Base-by-base conservation (phyloP, 345 rosid species). In the Camelina hispida region DNA sequence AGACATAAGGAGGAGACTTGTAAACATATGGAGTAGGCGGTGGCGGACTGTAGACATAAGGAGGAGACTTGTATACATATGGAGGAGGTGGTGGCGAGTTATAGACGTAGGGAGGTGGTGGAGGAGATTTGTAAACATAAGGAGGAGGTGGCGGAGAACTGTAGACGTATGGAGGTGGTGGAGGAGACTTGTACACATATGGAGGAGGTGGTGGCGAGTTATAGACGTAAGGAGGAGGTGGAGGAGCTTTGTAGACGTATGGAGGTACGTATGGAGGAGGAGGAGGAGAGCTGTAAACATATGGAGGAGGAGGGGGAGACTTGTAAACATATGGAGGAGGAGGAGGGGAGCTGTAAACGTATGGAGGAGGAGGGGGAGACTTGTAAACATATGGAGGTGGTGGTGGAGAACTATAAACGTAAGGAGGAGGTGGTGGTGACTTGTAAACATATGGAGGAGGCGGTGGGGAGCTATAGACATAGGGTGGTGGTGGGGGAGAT, bases 181-280 rank as follows among this genome's bases (percentile, higher is more conserved):
- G 62, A 0, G 73, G 73, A 16, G 73, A 44, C 0, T 6, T 44
- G 53, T 69, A 69, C 0, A 43, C 55, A 0, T 69, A 69, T 0
- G 74, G 73, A 3, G 73, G 73, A 0, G 72, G 72, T 4, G 62
- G 62, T 5, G 72, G 62, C 15, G 61, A 14, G 0, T 11, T 68
- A 0, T 68, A 68, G 8, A 54, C 40, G 0, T 68, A 68, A 0
- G 72, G 62, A 0, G 72, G 72, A 0, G 72, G 72, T 5, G 62
- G 73, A 0, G 73, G 64, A 3, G 73, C 12, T 0, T 10, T 69
- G 7, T 66, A 66, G 1, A 65, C 44, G 2, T 65, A 65, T 0
- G 69, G 69, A 30, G 69, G 69, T 1, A 65, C 44, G 2, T 65
- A 65, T 0, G 69, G 69, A 16, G 69, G 69, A 0, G 69, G 69